Evolutionary conservation across 306 rosid genomes (phyloP), one percentile per base, ranked within the genome.

Genomic region (Lablab purpureus): DNA sequence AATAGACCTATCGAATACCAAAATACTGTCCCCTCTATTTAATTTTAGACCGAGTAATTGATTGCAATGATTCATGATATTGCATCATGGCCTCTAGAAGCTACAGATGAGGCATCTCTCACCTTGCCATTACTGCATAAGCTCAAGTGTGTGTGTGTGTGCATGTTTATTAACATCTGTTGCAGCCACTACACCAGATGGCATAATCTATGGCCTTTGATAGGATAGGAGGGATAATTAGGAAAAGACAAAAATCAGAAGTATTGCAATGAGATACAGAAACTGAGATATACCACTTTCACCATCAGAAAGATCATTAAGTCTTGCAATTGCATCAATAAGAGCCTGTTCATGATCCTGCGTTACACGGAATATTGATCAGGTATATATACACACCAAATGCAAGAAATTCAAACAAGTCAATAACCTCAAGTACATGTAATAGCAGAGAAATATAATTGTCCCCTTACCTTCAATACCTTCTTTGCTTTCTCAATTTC

Each of bases 321-420:
- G 88, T 86, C 86, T 94, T 46, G 91, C 82, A 81, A 94, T 86
- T 32, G 98, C 98, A 82, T 94, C 97, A 4, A 94, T 64, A 74
- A 94, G 97, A 68, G 98, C 87, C 84, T 90, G 96, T 76, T 94
- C 98, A 52, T 94, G 98, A 14, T 92, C 98, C 98, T 94, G 91
- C 80, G 36, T 62, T 18, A 67, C 60, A 73, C 68, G 68, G 32
- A 66, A 55, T 28, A 70, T 11, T 63, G 67, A 81, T 81, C 73
- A 78, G 62, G 54, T 55, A 52, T 43, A 49, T 21, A n/a, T 18
- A 43, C n/a, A 43, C 22, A 71, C 12, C 22, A 56, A 10, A 36
- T n/a, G 74, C 58, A 64, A 45, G 75, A 59, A 32, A 54, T 50
- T 45, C 63, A 63, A 67, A 59, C 18, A 67, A 51, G 66, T 60